phyloP scores from a whole-genome alignment of 371 early-diverging fungal genomes.

The Batkoa obscura region DNA sequence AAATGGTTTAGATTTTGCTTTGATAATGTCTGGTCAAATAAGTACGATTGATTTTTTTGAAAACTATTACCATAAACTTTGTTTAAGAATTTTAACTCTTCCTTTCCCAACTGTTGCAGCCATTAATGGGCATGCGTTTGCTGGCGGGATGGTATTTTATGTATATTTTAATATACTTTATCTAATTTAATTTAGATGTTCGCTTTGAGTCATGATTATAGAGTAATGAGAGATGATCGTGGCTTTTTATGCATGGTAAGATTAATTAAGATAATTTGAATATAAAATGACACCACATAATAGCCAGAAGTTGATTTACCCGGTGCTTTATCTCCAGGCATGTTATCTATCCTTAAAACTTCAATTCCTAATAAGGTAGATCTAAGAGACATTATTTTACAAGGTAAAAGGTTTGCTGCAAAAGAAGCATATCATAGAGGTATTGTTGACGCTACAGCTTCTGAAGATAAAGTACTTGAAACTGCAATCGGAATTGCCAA shows the following conservation, averaged over 20 bases:
- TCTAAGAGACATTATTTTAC: slow-evolving; percentile 42
- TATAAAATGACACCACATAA: background rate
- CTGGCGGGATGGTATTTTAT: slow-evolving; percentile 29
- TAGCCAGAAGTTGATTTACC: slow-evolving; percentile 57
- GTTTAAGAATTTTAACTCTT: slow-evolving; percentile 35
- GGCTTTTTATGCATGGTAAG: slow-evolving; percentile 1
- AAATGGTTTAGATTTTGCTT: slow-evolving; percentile 50
- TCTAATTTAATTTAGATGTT: slow-evolving; percentile 26
- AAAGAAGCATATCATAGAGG: slow-evolving; percentile 33
- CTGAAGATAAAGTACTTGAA: slow-evolving; percentile 20
- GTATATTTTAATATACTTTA: background rate
- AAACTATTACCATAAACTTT: slow-evolving; percentile 21
- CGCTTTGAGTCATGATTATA: slow-evolving; percentile 46
- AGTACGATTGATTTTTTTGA: slow-evolving; percentile 17
- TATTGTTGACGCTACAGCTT: slow-evolving; percentile 36
- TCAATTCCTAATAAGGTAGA: slow-evolving; percentile 14
- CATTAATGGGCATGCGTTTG: slow-evolving; percentile 68
- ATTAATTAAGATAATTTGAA: background rate
- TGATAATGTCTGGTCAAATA: slow-evolving; percentile 14
- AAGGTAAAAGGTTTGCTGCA: slow-evolving; percentile 41
- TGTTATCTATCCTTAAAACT: slow-evolving; percentile 17
- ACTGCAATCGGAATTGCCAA: slow-evolving; percentile 26
- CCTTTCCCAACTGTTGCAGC: slow-evolving; percentile 68
- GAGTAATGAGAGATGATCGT: background rate
- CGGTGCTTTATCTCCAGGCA: slow-evolving; percentile 42